phyloP scores from a whole-genome alignment of 179 eudicot genomes.

The Spinacia oleracea region DNA sequence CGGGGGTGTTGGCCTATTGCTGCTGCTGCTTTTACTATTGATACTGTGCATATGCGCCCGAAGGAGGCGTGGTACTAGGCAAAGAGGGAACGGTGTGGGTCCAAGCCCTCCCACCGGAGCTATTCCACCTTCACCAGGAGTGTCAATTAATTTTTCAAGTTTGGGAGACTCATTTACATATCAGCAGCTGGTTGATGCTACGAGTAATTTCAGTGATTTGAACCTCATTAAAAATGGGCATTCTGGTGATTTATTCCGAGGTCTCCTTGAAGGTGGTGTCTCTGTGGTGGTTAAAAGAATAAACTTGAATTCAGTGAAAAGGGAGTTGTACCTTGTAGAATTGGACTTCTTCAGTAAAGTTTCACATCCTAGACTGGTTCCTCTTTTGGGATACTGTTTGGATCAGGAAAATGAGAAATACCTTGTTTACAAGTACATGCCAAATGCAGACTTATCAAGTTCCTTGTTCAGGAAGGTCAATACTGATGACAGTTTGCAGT shows the following conservation, averaged over 20 bases:
- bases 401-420: constrained; percentile 74
- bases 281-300: constrained; percentile 68
- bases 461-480: constrained; percentile 50
- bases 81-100: constrained; percentile 60
- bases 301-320: constrained; percentile 43
- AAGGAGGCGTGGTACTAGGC: constrained; percentile 47
- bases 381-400: constrained; percentile 76
- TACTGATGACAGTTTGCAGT: constrained; percentile 53
- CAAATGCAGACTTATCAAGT: constrained; percentile 72
- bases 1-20: constrained; percentile 64
- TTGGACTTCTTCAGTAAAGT: constrained; percentile 64
- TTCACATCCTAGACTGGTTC: constrained; percentile 66
- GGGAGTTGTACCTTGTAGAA: constrained; percentile 58
- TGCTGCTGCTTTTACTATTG: constrained; percentile 46
- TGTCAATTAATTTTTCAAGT: constrained; percentile 44
- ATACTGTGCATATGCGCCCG: constrained; percentile 44
- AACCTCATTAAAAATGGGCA: constrained; percentile 76
- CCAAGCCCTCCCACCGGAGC: constrained; percentile 60
- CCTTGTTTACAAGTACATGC: constrained; percentile 77
- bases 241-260: constrained; percentile 69
- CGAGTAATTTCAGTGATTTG: constrained; percentile 50
- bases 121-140: constrained; percentile 53
- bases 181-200: constrained; percentile 76
- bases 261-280: constrained; percentile 59
- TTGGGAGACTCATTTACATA: constrained; percentile 67